phyloP scores from a whole-genome alignment of 352 stramenopile species.

The Globisporangium sylvaticum region DNA sequence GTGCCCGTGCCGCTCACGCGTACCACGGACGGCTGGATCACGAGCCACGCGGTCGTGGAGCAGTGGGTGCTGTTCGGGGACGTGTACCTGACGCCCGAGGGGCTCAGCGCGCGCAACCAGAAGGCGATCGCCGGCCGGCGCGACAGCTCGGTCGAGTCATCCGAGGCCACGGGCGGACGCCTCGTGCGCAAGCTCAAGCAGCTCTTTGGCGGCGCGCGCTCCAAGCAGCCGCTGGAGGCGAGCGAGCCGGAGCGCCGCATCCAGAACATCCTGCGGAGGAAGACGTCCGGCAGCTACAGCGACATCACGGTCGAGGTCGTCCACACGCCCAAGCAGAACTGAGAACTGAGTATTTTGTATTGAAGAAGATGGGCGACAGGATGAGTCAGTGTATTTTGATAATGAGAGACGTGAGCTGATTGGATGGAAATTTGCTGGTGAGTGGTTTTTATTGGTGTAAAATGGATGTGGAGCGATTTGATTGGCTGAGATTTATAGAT shows the following conservation, averaged over 20 bases:
- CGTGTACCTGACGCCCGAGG: slow-evolving; percentile 60
- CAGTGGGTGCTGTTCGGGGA: slow-evolving; percentile 84
- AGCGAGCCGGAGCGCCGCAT: slow-evolving; percentile 71
- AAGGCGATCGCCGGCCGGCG: slow-evolving; percentile 21
- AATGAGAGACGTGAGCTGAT: neutral
- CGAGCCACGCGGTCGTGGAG: slow-evolving; percentile 69
- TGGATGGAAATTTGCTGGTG: neutral
- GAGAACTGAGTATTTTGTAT: neutral
- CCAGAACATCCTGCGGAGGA: slow-evolving; percentile 57
- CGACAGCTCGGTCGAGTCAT: slow-evolving; percentile 46
- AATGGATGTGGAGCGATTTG: neutral
- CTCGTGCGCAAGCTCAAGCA: slow-evolving; percentile 43
- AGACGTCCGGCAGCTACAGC: slow-evolving; percentile 79
- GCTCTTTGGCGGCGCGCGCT: slow-evolving; percentile 26
- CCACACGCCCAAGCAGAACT: slow-evolving; percentile 54
- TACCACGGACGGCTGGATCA: slow-evolving; percentile 79
- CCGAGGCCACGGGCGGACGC: slow-evolving; percentile 30
- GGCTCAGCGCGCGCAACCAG: slow-evolving; percentile 59
- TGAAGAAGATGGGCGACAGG: neutral
- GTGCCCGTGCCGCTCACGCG: slow-evolving; percentile 75
- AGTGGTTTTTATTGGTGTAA: neutral
- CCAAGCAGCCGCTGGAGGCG: slow-evolving; percentile 25
- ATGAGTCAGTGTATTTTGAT: neutral
- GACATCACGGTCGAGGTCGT: slow-evolving; percentile 66
- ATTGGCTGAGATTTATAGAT: slow-evolving; percentile 13